Percentiles rank a stretch among this genome's conserved stretches.
These are phyloP conservation scores for Jamesozyma hellenica DNA, from an alignment of 805 yeast genomes.

Conservation along the genomic window DNA sequence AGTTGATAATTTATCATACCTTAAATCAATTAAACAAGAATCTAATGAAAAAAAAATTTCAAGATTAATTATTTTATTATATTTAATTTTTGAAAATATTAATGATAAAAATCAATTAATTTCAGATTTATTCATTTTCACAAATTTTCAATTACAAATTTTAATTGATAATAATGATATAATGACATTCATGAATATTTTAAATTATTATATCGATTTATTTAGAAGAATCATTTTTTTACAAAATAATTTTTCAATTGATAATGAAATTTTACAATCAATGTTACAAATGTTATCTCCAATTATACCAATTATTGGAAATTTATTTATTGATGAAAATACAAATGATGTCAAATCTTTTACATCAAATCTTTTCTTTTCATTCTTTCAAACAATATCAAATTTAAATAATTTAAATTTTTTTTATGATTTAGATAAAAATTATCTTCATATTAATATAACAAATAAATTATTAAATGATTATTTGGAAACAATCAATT, in stretches of 20 bases:
- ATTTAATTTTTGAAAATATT: constrained; percentile 7
- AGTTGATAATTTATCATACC: constrained; percentile 11
- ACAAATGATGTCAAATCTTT: constrained; percentile 15
- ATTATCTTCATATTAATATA: constrained; percentile 12
- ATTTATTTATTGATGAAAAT: constrained; percentile 9
- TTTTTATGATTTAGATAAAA: constrained; percentile 13
- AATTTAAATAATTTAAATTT: constrained; percentile 12
- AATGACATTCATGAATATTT: constrained; percentile 17
- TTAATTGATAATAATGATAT: constrained; percentile 12
- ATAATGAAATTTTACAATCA: constrained; percentile 7
- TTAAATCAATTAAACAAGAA: constrained; percentile 11
- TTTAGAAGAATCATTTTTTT: constrained; percentile 4
- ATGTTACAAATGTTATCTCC: constrained; percentile 8
- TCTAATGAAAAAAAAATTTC: constrained; percentile 10
- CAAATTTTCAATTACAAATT: constrained; percentile 8
- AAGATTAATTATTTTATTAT: constrained; percentile 20
- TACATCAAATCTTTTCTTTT: constrained; percentile 16
- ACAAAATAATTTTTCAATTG: background rate
- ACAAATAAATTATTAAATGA: constrained; percentile 14
- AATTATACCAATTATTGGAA: constrained; percentile 12
- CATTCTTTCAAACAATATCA: constrained; percentile 19
- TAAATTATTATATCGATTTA: constrained; percentile 14
- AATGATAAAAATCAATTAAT: constrained; percentile 11
- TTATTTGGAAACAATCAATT: constrained; percentile 23
- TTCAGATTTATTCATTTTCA: constrained; percentile 13